Evolutionary conservation across 2,329 filamentous ascomycete species (phyloP).

Genomic region (Curvularia hawaiiensis): DNA sequence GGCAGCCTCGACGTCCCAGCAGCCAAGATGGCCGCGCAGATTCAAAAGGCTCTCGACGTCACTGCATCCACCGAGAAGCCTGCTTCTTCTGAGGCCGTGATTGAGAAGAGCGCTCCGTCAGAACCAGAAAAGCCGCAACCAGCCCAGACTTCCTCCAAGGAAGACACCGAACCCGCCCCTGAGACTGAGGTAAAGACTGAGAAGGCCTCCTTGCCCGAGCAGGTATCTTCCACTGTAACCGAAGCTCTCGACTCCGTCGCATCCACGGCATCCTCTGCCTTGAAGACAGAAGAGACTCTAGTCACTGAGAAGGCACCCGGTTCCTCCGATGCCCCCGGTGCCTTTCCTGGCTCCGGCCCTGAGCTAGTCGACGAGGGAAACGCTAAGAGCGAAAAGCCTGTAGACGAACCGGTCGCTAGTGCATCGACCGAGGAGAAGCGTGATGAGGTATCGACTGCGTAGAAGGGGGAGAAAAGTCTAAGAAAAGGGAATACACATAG

Average conservation of each 20-base stretch:
- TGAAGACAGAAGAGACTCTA: constrained; percentile 17
- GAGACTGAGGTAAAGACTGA: constrained; percentile 3
- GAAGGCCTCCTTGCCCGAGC: constrained; percentile 5
- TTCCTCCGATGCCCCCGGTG: constrained; percentile 27
- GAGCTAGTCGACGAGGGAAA: constrained; percentile 11
- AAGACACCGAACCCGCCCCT: constrained; percentile 9
- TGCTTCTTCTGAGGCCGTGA: constrained; percentile 7
- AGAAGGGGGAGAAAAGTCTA: constrained; percentile 2
- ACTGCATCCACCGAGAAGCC: constrained; percentile 13
- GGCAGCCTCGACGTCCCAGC: constrained; percentile 42
- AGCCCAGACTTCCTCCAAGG: constrained; percentile 12
- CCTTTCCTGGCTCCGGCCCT: constrained; percentile 24
- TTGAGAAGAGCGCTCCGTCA: constrained; percentile 9
- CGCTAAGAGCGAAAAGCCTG: constrained; percentile 12
- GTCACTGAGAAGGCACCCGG: constrained; percentile 18
- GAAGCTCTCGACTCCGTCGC: constrained; percentile 5
- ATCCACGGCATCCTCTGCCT: constrained; percentile 7
- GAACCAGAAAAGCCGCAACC: constrained; percentile 18
- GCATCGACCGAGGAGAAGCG: constrained; percentile 6
- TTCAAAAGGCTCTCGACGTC: constrained; percentile 27
- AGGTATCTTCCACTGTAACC: constrained; percentile 8
- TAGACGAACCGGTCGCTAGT: constrained; percentile 1
- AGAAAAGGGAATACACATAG: constrained; percentile 5
- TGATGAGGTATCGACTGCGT: constrained; percentile 7
- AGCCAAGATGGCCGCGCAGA: constrained; percentile 34